Conservation (phyloP, 2,329 filamentous ascomycete species). For the Claviceps sp. region DNA sequence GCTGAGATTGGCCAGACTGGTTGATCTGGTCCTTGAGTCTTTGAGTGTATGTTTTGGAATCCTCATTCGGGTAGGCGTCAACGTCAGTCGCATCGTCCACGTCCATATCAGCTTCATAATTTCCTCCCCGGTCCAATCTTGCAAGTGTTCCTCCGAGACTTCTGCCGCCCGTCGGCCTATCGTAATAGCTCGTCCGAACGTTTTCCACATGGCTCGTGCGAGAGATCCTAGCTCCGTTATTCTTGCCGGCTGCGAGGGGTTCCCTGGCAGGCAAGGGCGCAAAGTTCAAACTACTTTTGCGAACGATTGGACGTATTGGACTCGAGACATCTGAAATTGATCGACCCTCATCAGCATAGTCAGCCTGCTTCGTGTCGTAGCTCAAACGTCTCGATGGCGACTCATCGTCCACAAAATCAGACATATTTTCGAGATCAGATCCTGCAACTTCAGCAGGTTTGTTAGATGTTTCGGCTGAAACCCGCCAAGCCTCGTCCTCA, state of each 20-base stretch:
- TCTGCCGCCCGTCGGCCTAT: constrained; percentile 59
- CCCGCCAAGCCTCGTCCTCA: constrained; percentile 27
- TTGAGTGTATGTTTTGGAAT: constrained; percentile 77
- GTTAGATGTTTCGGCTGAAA: constrained; percentile 6
- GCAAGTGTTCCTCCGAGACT: constrained; percentile 42
- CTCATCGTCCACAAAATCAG: constrained; percentile 1
- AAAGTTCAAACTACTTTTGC: constrained; percentile 93
- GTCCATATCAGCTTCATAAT: constrained; percentile 41
- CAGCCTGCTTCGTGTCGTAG: constrained; percentile 1
- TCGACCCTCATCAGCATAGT: constrained; percentile 30
- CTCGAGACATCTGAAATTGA: constrained; percentile 60
- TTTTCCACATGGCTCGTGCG: constrained; percentile 68
- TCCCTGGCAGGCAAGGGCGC: constrained; percentile 85
- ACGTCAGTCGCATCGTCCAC: constrained; percentile 27
- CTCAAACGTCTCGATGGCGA: constrained; percentile 5
- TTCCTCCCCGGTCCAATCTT: constrained; percentile 30
- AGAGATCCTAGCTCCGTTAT: constrained; percentile 58
- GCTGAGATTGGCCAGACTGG: constrained; percentile 46
- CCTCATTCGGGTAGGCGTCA: constrained; percentile 27
- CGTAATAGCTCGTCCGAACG: constrained; percentile 59
- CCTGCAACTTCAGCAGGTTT: neutral
- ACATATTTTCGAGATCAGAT: neutral
- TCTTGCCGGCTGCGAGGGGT: constrained; percentile 73
- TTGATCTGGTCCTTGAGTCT: constrained; percentile 86
- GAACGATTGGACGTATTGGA: constrained; percentile 60